Base-by-base conservation (phyloP, 1,284 basidiomycete genomes). In the Omphalotus olearius region DNA sequence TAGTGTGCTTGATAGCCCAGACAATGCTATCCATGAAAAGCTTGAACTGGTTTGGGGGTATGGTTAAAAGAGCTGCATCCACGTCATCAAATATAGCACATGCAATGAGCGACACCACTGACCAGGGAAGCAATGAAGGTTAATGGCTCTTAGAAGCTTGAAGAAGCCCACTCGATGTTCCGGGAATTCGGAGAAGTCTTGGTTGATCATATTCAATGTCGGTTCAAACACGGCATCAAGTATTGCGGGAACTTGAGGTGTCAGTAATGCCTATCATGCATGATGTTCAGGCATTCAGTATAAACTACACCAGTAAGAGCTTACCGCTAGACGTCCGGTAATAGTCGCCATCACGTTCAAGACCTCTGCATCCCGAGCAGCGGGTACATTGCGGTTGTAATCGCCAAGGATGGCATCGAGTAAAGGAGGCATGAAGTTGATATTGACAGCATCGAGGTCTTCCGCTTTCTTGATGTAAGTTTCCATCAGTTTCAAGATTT, bases 1-100 rank as follows among this genome's bases (percentile, higher is more conserved):
- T 97, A 14, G 94, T 98, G 74, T 99, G 97, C 73, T 99, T 99
- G 78, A 99, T 97, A 11, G 94, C 96, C 97, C 97, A 99, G 50
- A 98, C 91, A 59, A 98, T 91, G 59, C 93, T 95, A 69, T 99
- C 97, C 84, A 98, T 98, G 69, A 97, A 91, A 56, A 99, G 74
- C 74, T 98, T 98, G 81, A 99, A 99, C 71, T 97, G 91, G 47
- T 80, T 69, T n/a, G 93, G 89, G 13, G 92, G 90, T 52, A 98
- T 80, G 37, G 83, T 84, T 54, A 98, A 79, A 38, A 99, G 74
- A 6, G 93, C 93, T 92, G 56, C 48, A 52, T 48, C 30, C 20
- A 35, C 43, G 42, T 23, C 36, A n/a, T 54, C 17, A 46, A 49
- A 45, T 49, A 23, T 40, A 28, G 35, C 43, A 45, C 16, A 14